Evolutionary conservation across 2,329 filamentous ascomycete genomes (phyloP), one percentile per base, ranked within the genome.

Genomic region (Aspergillus novofumigatus): DNA sequence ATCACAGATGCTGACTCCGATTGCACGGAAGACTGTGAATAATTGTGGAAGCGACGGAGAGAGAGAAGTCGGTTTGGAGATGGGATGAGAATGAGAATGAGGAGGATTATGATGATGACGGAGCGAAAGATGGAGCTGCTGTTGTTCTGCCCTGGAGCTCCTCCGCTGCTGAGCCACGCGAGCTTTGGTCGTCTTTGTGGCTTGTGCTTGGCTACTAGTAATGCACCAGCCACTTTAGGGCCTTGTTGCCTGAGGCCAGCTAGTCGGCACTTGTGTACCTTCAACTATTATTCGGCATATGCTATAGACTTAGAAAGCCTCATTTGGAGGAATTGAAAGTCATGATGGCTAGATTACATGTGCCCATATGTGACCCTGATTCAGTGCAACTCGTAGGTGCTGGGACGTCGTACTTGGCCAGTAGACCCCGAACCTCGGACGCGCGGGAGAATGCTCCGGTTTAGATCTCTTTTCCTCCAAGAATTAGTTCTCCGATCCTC

Each of bases 341-440:
- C 14, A 17, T 17, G 3, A 38, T 7, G 14, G 7, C 14, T 38
- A 5, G 29, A 44, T 21, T 21, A 44, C 41, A 21, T 6, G 41
- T 17, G 32, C 5, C 6, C 14, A 38, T 7, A 38, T 38, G 6
- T 38, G 17, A 7, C 7, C 32, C 14, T 5, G 32, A 38, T 7
- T 17, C 32, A 17, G 32, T 38, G 5, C 32, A 23, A 14, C 41
- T 26, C 32, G 21, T 21, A 41, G 14, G 32, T 7, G 32, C 32
- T 38, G 14, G 32, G 17, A 6, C 14, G 14, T 38, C 17, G 32
- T 38, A 17, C 32, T 38, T 6, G 32, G 1, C 32, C 6, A 10
- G 32, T 32, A 29, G 17, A 53, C 61, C 64, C 63, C 68, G 66
- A 68, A 67, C 70, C 69, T 72, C 69, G 70, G 70, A 64, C 59